A percentile compares a stretch with the other conserved stretches of the same genome.
These are phyloP conservation scores for Wickerhamomyces sp. DNA, from an alignment of 1,139 yeast genomes.

Conservation along the genomic window DNA sequence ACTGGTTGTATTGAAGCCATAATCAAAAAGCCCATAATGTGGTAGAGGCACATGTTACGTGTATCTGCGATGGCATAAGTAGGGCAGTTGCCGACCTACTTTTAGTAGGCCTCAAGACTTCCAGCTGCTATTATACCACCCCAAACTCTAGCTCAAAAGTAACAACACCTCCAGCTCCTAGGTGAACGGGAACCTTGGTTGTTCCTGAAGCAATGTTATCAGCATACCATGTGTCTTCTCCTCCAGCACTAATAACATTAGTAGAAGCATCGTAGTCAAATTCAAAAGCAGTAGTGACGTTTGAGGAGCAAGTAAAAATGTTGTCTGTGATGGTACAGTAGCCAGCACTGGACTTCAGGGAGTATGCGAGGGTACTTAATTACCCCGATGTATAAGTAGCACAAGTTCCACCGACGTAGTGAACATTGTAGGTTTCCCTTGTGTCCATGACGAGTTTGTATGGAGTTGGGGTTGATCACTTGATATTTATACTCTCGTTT, in stretches of 20 bases:
- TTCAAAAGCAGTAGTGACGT: slow-evolving; percentile 42
- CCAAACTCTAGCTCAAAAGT: slow-evolving; percentile 38
- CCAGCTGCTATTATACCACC: background rate
- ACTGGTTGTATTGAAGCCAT: too few relatives aligned
- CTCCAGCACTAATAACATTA: slow-evolving; percentile 56
- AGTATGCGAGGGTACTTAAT: slow-evolving; percentile 52
- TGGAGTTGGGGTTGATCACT: too few relatives aligned
- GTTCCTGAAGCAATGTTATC: slow-evolving; percentile 42
- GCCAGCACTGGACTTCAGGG: slow-evolving; percentile 25
- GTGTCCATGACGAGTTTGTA: too few relatives aligned
- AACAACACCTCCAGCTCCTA: slow-evolving; percentile 46
- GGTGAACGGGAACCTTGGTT: slow-evolving; percentile 48
- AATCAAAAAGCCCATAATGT: too few relatives aligned
- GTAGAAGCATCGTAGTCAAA: slow-evolving; percentile 46
- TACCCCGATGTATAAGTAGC: slow-evolving; percentile 56
- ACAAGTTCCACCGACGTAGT: slow-evolving; percentile 72
- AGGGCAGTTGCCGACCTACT: too few relatives aligned
- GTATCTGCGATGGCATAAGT: too few relatives aligned
- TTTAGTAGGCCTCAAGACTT: too few relatives aligned
- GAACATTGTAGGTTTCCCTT: background rate
- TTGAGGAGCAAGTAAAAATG: slow-evolving; percentile 30
- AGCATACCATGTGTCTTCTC: slow-evolving; percentile 61
- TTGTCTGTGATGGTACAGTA: slow-evolving; percentile 49
- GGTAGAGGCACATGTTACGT: too few relatives aligned
- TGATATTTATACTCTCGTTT: too few relatives aligned